Percentiles rank a stretch among this genome's conserved stretches.
Conservation (phyloP, 2,329 filamentous ascomycete genomes). For the Emergomyces pasteurianus region DNA sequence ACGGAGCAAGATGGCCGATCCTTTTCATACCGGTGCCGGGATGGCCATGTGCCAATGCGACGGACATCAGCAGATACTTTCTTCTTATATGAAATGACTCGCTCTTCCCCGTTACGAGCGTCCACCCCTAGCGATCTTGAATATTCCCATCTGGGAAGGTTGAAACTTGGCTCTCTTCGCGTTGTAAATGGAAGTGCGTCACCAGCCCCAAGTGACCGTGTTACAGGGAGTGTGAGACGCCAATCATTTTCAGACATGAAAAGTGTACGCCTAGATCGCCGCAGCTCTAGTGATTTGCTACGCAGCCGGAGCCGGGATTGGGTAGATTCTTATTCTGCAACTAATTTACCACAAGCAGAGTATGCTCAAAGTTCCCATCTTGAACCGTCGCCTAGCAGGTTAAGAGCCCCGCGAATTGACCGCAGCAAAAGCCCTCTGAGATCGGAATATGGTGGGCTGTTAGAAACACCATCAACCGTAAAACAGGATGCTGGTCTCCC, state of each 20-base stretch:
- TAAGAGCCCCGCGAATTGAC: not conserved
- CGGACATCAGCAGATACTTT: constrained; percentile 4
- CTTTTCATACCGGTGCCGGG: constrained; percentile 14
- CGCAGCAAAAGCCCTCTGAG: not conserved
- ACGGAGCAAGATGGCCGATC: constrained; percentile 18
- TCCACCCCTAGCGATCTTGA: constrained; percentile 20
- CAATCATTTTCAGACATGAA: constrained; percentile 2
- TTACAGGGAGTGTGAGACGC: not conserved
- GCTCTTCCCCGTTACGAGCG: constrained; percentile 11
- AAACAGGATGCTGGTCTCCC: not conserved
- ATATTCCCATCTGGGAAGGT: constrained; percentile 29
- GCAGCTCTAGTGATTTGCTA: not conserved
- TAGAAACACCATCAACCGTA: not conserved
- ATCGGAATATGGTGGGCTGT: not conserved
- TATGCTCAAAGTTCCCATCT: not conserved
- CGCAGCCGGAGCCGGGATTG: constrained; percentile 1
- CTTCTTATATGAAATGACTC: constrained; percentile 7
- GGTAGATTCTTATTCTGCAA: not conserved
- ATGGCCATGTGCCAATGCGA: constrained; percentile 1
- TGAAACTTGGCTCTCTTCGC: constrained; percentile 30
- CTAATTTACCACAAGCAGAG: not conserved
- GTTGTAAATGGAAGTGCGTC: constrained; percentile 29
- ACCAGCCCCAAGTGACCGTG: constrained; percentile 24
- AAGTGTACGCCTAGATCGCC: not conserved
- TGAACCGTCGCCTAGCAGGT: not conserved